These are phyloP conservation scores for Lachnellula occidentalis DNA, from an alignment of 2,329 filamentous ascomycete species.

Conservation along the genomic window DNA sequence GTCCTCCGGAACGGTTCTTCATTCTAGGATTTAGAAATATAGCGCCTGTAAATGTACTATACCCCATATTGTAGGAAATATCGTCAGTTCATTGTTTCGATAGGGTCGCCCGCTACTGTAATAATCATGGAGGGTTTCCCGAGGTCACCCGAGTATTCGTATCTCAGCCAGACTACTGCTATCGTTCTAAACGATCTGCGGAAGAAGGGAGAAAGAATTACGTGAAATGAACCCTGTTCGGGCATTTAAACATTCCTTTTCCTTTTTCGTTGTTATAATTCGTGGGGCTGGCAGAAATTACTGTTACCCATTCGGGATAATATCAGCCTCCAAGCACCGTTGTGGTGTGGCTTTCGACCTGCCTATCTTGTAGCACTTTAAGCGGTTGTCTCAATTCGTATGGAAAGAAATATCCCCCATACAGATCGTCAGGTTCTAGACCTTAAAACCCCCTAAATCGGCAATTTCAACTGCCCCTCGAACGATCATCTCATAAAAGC, in stretches of 20 bases:
- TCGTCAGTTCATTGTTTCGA: neutral
- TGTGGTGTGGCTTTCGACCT: neutral
- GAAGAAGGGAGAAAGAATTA: too few relatives aligned
- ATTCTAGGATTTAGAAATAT: neutral
- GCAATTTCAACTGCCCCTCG: too few relatives aligned
- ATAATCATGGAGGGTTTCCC: neutral
- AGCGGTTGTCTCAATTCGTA: neutral
- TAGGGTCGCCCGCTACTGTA: neutral
- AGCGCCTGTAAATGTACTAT: neutral
- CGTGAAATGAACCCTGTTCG: neutral
- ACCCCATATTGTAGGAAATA: neutral
- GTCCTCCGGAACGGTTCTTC: neutral
- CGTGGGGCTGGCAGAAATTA: too few relatives aligned
- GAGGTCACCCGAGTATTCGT: neutral
- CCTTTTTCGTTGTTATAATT: neutral
- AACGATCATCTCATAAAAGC: neutral
- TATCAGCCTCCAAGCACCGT: neutral
- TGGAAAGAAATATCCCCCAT: neutral
- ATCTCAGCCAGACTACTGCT: neutral
- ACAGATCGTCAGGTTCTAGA: slow-evolving; percentile 8
- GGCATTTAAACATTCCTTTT: neutral
- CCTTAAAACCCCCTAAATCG: neutral
- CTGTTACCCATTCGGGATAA: neutral
- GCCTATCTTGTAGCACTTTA: neutral
- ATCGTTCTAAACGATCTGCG: neutral